A percentile compares a stretch with the other conserved stretches of the same genome.
These are phyloP conservation scores for Physocladia obscura DNA, from an alignment of 192 early-diverging fungal genomes.

Conservation along the genomic window DNA sequence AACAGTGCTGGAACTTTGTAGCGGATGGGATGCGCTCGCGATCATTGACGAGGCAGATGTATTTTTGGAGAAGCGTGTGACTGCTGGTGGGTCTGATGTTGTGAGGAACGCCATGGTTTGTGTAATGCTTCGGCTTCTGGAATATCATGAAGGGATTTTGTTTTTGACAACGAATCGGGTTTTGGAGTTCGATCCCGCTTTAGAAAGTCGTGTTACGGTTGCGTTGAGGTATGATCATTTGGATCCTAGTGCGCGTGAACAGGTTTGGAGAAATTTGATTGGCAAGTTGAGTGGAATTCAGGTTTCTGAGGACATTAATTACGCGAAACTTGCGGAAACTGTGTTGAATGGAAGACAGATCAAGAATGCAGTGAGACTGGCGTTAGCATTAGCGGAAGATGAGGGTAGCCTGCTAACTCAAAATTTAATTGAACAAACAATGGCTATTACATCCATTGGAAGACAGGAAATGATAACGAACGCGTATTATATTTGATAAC, in stretches of 20 bases:
- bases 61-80: conserved; percentile 54
- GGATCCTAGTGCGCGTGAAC: conserved; percentile 32
- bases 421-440: conserved; percentile 43
- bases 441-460: conserved; percentile 41
- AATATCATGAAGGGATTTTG: conserved; percentile 64
- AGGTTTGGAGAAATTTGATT: conserved; percentile 55
- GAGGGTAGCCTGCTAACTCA: conserved; percentile 29
- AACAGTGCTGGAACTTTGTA: conserved; percentile 54
- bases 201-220: conserved; percentile 54
- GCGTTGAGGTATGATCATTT: conserved; percentile 52
- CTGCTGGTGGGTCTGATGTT: conserved; percentile 37
- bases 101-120: conserved; percentile 58
- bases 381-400: conserved; percentile 41
- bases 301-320: conserved; percentile 28
- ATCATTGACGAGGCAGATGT: conserved; percentile 63
- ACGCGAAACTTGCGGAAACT: conserved; percentile 20
- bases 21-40: conserved; percentile 55
- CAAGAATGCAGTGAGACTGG: conserved; percentile 46
- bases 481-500: not conserved
- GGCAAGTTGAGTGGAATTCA: conserved; percentile 26
- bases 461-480: conserved; percentile 38
- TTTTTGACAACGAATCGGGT: conserved; percentile 67
- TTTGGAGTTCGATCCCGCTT: conserved; percentile 56
- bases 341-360: conserved; percentile 50
- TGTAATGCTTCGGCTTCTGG: conserved; percentile 58